Base-by-base conservation (phyloP, 23 red algal genomes). In the Agarophyton chilense region DNA sequence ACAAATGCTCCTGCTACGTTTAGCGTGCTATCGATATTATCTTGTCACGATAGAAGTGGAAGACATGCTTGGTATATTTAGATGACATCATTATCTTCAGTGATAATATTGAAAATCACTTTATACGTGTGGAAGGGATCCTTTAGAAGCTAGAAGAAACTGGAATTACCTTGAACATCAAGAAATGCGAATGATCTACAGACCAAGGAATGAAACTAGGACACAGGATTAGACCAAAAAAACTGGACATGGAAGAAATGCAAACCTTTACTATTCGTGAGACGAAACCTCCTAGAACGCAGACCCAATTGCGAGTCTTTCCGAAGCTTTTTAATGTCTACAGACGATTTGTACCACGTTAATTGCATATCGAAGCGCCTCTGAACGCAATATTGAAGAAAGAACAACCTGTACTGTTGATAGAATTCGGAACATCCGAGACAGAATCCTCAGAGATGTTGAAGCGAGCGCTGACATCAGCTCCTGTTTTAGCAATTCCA, bases 1-100 rank as follows among this genome's bases (percentile, higher is more conserved):
- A 41, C 3, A 14, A 86, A 86, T 31, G 81, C 81, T 25, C 60
- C 39, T 4, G 81, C n/a, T 5, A 85, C 81, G 13, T 85, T 85
- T 28, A 47, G 81, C 9, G 60, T 14, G 81, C 81, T 26, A 34
- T 85, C 29, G 81, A 70, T 70, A 57, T 85, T 12, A 85, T 85
- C 10, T 56, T 73, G 4, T 67, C 81, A 46, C 18, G 10, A 12
- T 57, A 55, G 10, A 85, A 47, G 42, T 85, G 22, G 68, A 35
- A 39, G 36, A 74, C 42, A 6, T 74, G 68, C 28, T 5, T 24
- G 4, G 68, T 46, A 6, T 71, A 45, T 24, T 24, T 74, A 38
- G 22, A 74, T 24, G 68, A 74, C 34, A 47, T 74, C 34, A 74
- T 39, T 74, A 38, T 74, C 42, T 74, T 36, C 68, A 44, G 36